Evolutionary conservation across 2,329 filamentous ascomycete species (phyloP).

Genomic region (Ceratocystis ficicola): DNA sequence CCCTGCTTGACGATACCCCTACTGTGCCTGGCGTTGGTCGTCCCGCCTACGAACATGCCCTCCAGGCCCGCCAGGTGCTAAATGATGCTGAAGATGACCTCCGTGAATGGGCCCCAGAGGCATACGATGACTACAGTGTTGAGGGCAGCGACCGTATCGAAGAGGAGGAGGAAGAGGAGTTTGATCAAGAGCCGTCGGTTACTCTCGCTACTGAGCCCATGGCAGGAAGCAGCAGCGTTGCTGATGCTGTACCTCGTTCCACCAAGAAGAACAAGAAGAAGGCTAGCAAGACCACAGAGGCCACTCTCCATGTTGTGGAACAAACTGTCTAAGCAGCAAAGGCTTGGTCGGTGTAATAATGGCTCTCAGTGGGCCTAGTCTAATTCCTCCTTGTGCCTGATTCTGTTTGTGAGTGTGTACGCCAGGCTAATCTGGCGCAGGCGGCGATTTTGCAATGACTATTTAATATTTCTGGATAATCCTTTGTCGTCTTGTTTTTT

Average conservation of each 20-base stretch:
- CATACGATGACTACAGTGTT: conserved; percentile 26
- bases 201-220: conserved; percentile 8
- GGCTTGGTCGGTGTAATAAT: neutral
- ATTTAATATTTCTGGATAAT: conserved; percentile 13
- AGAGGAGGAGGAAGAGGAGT: conserved; percentile 20
- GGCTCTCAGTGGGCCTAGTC: neutral
- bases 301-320: conserved; percentile 9
- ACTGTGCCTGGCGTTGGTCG: conserved; percentile 75
- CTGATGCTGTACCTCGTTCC: conserved; percentile 9
- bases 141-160: conserved; percentile 16
- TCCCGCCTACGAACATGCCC: conserved; percentile 51
- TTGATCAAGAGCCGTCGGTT: conserved; percentile 14
- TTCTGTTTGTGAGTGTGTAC: neutral
- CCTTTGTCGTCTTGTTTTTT: conserved; percentile 65
- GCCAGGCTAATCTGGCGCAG: neutral
- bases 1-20: conserved; percentile 78
- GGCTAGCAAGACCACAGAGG: conserved; percentile 2
- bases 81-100: conserved; percentile 89
- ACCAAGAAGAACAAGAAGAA: conserved; percentile 19
- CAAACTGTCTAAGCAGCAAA: conserved; percentile 12
- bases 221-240: neutral
- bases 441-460: neutral
- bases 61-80: conserved; percentile 68
- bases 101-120: conserved; percentile 53
- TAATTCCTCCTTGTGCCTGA: neutral